Evolutionary conservation across 2,329 filamentous ascomycete genomes (phyloP), one percentile per base, ranked within the genome.

Genomic region (Botryotinia narcissicola): DNA sequence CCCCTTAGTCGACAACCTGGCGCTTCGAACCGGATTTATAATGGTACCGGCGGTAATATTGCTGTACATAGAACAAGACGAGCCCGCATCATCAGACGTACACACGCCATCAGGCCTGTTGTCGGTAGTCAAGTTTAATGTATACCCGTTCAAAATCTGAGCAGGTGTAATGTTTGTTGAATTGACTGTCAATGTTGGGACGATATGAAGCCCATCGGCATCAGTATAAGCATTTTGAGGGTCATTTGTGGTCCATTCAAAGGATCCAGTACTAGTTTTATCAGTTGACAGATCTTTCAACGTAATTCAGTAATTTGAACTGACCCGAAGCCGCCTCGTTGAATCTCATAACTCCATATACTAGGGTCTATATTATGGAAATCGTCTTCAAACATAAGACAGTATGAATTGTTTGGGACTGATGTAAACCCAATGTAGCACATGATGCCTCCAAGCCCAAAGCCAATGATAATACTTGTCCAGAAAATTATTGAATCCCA

Each of bases 231-330:
- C 80, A 78, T 88, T 88, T 70, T 78, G 79, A 0, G 80, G 75
- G 75, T 87, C 85, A 5, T 79, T 81, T 9, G 86, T 88, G 0
- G 86, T 87, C 86, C 86, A 87, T 81, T 88, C 86, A 77, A 88
- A 88, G 51, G 84, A 82, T 25, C 85, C 85, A n/a, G 83, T 85
- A 67, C 85, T 78, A 62, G 57, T 10, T n/a, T 22, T 4, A 7
- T 68, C 35, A 68, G 48, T 35, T 57, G 22, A 40, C 16, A 57
- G 35, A 32, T 9, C 48, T 42, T n/a, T n/a, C 25, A 68, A 29
- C 42, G 20, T 4, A 3, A 32, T 46, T 46, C 1, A 48, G 3
- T 37, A 40, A 51, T 25, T 4, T 16, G 32, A 22, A 74, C 74
- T 5, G 29, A 73, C 72, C 72, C 72, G 40, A 73, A 73, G 20